Base-by-base conservation (phyloP, 2,329 filamentous ascomycete species). In the Trichoderma afroharzianum region DNA sequence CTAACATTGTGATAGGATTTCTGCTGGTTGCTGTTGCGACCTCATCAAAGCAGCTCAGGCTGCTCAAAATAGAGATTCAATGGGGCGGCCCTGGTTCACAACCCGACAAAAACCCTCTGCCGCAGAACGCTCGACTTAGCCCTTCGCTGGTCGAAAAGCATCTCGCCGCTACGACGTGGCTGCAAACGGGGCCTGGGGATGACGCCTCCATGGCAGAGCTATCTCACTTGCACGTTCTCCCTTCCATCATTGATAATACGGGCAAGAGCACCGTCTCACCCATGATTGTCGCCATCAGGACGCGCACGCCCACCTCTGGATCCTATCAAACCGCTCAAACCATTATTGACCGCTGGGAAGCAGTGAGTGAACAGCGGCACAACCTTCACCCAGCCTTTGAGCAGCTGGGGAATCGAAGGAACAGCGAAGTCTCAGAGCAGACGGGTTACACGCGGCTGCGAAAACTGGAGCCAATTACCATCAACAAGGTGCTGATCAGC, bases 271-370 rank as follows among this genome's bases (percentile, higher is more conserved):
- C 82, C 73, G 83, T 79, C 68, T 83, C 87, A 43, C 88, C 90
- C 0, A 88, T 91, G 47, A 85, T 98, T 24, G 79, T 97, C 39
- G 91, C 92, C 0, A 87, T 95, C 33, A 93, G 94, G 72, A 92
- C 92, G 11, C 78, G 87, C 87, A 76, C 80, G 87, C 67, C 86
- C 85, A 69, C 81, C 81, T 74, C 83, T 84, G 70, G 85, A 83
- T 74, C 90, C 33, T 90, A 88, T 55, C 89, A 91, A 74, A 88
- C 90, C 36, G 84, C 88, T 0, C 89, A 92, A 75, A 97, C 91
- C 75, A 88, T 95, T 53, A 85, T 98, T 73, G 91, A 94, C 74
- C 88, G 92, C 73, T 98, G 95, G 95, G 91, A 96, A 75, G 83
- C 97, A 15, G 79, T 72, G 12, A 36, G 95, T 11, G 89, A 92